phyloP scores from a whole-genome alignment of 2,329 filamentous ascomycete species.

The Fusarium sp. region DNA sequence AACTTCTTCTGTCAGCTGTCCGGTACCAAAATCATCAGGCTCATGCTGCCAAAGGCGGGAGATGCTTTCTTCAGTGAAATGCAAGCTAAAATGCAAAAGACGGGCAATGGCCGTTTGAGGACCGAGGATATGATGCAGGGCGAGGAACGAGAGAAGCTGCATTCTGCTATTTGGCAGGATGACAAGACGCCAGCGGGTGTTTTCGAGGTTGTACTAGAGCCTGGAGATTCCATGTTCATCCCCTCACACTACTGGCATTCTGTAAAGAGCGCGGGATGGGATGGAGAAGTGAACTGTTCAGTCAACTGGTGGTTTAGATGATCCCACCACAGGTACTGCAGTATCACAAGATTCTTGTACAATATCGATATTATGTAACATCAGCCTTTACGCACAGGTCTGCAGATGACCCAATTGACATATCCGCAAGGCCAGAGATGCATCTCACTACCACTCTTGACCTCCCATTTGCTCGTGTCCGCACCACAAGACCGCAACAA shows the following conservation, averaged over 20 bases:
- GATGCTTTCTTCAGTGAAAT: constrained; percentile 70
- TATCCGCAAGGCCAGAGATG: constrained; percentile 65
- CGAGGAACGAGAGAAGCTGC: constrained; percentile 73
- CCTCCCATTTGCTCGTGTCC: constrained; percentile 59
- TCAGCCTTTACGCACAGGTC: constrained; percentile 48
- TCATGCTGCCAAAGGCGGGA: constrained; percentile 76
- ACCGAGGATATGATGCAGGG: constrained; percentile 94
- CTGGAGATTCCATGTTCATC: constrained; percentile 61
- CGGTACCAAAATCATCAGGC: constrained; percentile 77
- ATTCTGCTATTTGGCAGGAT: constrained; percentile 76
- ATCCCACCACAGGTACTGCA: constrained; percentile 10
- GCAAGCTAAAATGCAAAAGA: constrained; percentile 55
- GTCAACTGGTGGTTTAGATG: constrained; percentile 62
- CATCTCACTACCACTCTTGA: constrained; percentile 60
- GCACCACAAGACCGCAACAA: constrained; percentile 68
- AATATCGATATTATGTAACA: constrained; percentile 1
- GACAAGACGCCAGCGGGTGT: constrained; percentile 50
- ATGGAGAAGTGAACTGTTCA: constrained; percentile 56
- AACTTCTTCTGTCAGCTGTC: constrained; percentile 91
- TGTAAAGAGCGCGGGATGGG: constrained; percentile 54
- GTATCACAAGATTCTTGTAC: constrained; percentile 3
- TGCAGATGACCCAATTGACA: constrained; percentile 65
- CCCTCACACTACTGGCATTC: constrained; percentile 62
- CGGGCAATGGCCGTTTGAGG: constrained; percentile 67
- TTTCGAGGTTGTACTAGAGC: constrained; percentile 67